phyloP scores from a whole-genome alignment of 2,329 filamentous ascomycete species.

The Aspergillus unguis region DNA sequence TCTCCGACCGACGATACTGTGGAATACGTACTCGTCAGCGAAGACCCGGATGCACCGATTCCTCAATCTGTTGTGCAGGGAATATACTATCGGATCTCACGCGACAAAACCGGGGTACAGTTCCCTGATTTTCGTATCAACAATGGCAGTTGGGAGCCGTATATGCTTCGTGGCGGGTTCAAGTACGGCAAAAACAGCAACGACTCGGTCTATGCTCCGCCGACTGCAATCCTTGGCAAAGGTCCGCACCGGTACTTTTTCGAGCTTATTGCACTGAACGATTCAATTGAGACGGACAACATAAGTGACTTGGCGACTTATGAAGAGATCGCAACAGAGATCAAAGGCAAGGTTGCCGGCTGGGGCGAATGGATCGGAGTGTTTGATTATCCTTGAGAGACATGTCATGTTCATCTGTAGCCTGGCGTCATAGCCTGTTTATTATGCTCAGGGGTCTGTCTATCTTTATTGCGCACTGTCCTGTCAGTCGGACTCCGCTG shows the following conservation, averaged over 20 bases:
- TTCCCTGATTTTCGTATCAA: conserved; percentile 39
- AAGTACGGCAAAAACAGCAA: conserved; percentile 45
- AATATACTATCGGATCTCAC: conserved; percentile 43
- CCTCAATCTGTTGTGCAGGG: conserved; percentile 48
- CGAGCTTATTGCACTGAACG: conserved; percentile 48
- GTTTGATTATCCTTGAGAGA: conserved; percentile 38
- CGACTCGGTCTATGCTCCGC: conserved; percentile 44
- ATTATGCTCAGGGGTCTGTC: no score
- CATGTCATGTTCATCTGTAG: background rate
- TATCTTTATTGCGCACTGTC: conserved; percentile 2
- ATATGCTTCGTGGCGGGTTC: conserved; percentile 42
- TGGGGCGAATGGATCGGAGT: conserved; percentile 51
- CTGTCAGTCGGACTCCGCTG: no score
- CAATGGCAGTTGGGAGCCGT: conserved; percentile 16
- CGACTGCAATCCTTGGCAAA: conserved; percentile 49
- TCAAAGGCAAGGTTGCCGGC: conserved; percentile 48
- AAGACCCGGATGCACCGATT: conserved; percentile 49
- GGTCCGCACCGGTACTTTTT: conserved; percentile 55
- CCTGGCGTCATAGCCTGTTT: background rate
- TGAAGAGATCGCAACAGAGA: conserved; percentile 43
- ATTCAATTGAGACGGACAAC: conserved; percentile 39
- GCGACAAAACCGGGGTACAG: conserved; percentile 32
- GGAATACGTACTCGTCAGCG: conserved; percentile 48
- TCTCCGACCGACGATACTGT: conserved; percentile 33
- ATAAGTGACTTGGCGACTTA: conserved; percentile 41